Evolutionary conservation across 2,329 filamentous ascomycete species (phyloP).

Genomic region (Aspergillus sp.): DNA sequence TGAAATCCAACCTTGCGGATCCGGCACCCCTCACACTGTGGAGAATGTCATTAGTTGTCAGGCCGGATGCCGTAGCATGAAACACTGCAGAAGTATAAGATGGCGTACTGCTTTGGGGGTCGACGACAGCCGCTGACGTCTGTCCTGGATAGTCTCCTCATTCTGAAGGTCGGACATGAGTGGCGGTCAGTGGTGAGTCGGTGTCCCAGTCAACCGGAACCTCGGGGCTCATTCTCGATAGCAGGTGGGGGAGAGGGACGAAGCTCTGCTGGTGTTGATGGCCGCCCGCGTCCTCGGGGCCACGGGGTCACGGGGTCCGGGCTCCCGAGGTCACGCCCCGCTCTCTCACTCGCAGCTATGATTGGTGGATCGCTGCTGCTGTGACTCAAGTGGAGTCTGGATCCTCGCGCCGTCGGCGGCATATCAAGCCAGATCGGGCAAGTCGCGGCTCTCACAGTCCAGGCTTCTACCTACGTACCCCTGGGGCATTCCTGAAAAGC

Average conservation of each 20-base stretch:
- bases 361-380: too few species aligned
- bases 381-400: too few species aligned
- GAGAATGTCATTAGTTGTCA: neutral
- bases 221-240: too few species aligned
- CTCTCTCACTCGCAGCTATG: neutral
- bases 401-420: too few species aligned
- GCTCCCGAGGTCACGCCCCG: neutral
- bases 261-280: neutral
- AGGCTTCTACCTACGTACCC: too few species aligned
- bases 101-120: constrained; percentile 20
- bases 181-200: too few species aligned
- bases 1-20: constrained; percentile 17
- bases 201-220: too few species aligned
- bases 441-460: too few species aligned
- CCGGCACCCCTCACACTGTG: constrained; percentile 22
- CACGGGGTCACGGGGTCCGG: neutral
- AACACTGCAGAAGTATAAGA: neutral
- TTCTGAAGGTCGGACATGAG: neutral
- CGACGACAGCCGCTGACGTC: constrained; percentile 14
- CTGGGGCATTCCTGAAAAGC: too few species aligned
- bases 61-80: neutral
- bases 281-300: neutral
- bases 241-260: too few species aligned
- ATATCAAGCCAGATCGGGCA: too few species aligned
- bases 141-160: constrained; percentile 16